phyloP scores from a whole-genome alignment of 108 stramenopile genomes.

The Cyclostephanos tholiformis region DNA sequence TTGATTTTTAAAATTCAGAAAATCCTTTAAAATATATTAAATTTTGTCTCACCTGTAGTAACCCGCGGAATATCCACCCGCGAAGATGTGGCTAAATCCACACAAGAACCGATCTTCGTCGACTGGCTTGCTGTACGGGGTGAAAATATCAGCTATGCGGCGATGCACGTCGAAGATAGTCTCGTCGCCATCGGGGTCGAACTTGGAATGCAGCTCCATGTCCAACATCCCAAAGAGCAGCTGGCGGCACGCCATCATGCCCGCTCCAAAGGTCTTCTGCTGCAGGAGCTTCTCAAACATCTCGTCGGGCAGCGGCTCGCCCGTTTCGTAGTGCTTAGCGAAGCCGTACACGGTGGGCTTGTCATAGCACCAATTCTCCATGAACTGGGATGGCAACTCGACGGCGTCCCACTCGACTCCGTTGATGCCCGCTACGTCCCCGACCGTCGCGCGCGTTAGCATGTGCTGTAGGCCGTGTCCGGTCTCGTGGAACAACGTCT shows the following conservation, averaged over 20 bases:
- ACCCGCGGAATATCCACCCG: constrained; percentile 95
- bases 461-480: constrained; percentile 97
- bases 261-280: constrained; percentile 92
- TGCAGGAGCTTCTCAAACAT: constrained; percentile 94
- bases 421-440: constrained; percentile 97
- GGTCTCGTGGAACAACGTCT: constrained; percentile 97
- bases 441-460: constrained; percentile 92
- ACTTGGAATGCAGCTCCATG: constrained; percentile 92
- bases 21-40: no score
- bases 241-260: constrained; percentile 94
- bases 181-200: constrained; percentile 72
- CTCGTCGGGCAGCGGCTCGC: constrained; percentile 94
- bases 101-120: constrained; percentile 97
- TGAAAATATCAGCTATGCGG: constrained; percentile 84
- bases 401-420: constrained; percentile 98
- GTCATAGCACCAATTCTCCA: constrained; percentile 99
- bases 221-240: constrained; percentile 95
- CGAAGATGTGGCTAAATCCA: constrained; percentile 96
- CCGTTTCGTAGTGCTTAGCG: constrained; percentile 98
- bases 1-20: no score
- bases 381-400: constrained; percentile 97
- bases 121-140: constrained; percentile 86
- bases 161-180: constrained; percentile 93
- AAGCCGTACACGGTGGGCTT: constrained; percentile 87
- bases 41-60: no score